A percentile compares a stretch with the other conserved stretches of the same genome.
Evolutionary conservation across 2,329 filamentous ascomycete genomes (phyloP).

Genomic region (Aspergillus carbonarius): DNA sequence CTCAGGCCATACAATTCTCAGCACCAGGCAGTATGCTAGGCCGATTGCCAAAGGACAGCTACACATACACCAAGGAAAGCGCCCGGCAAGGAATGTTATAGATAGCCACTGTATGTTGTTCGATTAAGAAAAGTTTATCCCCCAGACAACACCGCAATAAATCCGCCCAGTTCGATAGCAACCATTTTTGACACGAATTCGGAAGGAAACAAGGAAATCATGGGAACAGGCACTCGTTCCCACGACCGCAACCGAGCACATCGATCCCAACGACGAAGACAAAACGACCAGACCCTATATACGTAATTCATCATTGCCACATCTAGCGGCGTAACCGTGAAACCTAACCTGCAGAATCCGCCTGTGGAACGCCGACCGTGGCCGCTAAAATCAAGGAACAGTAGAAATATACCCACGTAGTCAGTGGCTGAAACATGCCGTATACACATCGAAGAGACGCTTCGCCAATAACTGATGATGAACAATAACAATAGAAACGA

Average conservation of each 20-base stretch:
- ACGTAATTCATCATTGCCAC: constrained; percentile 20
- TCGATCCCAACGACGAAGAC: neutral
- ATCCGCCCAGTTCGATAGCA: neutral
- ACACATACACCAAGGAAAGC: neutral
- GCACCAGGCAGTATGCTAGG: neutral
- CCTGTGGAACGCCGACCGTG: constrained; percentile 27
- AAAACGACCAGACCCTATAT: constrained; percentile 18
- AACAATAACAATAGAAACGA: neutral
- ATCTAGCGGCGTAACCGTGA: constrained; percentile 19
- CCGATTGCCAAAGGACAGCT: neutral
- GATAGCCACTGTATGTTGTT: constrained; percentile 1
- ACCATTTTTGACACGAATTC: neutral
- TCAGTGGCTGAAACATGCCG: constrained; percentile 7
- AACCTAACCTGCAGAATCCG: constrained; percentile 18
- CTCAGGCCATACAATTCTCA: neutral
- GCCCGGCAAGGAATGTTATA: neutral
- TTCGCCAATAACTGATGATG: constrained; percentile 6
- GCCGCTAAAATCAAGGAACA: constrained; percentile 28
- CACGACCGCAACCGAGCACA: constrained; percentile 2
- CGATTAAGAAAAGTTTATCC: neutral
- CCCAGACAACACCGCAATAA: neutral
- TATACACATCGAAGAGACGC: constrained; percentile 11
- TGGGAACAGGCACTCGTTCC: neutral
- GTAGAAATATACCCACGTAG: constrained; percentile 8
- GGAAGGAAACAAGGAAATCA: constrained; percentile 15